These are phyloP conservation scores for Sutorius eximius DNA, from an alignment of 1,284 basidiomycete species.

Conservation along the genomic window DNA sequence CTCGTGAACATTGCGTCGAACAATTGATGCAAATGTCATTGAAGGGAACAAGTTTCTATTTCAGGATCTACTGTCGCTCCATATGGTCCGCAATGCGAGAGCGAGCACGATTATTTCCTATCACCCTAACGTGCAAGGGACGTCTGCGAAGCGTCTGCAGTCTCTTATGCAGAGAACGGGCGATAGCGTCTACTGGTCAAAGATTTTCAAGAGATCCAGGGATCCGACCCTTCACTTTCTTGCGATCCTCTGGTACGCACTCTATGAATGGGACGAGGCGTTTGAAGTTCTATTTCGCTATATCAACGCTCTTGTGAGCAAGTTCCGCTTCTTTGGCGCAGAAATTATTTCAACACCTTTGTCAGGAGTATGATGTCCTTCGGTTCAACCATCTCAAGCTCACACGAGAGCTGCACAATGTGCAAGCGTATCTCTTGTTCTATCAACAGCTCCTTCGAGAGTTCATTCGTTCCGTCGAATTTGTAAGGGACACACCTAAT, in stretches of 20 bases:
- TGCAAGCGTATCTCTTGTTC: slow-evolving; percentile 53
- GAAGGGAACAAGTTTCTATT: slow-evolving; percentile 29
- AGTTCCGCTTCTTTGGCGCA: background rate
- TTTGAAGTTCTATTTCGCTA: slow-evolving; percentile 48
- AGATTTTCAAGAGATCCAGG: slow-evolving; percentile 43
- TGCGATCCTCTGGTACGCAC: slow-evolving; percentile 53
- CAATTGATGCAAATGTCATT: background rate
- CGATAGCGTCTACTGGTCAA: slow-evolving; percentile 52
- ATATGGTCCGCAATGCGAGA: slow-evolving; percentile 38
- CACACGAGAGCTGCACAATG: slow-evolving; percentile 49
- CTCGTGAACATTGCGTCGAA: background rate
- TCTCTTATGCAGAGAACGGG: slow-evolving; percentile 35
- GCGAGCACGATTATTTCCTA: slow-evolving; percentile 45
- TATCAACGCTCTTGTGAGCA: slow-evolving; percentile 44
- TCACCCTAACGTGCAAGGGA: slow-evolving; percentile 35
- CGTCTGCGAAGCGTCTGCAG: slow-evolving; percentile 36
- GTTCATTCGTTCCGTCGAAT: slow-evolving; percentile 49
- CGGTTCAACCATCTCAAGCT: slow-evolving; percentile 36
- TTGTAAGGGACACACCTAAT: slow-evolving; percentile 46
- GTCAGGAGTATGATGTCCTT: slow-evolving; percentile 47
- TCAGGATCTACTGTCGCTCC: slow-evolving; percentile 39
- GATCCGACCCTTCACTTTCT: slow-evolving; percentile 58
- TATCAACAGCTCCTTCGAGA: slow-evolving; percentile 52
- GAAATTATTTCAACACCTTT: background rate
- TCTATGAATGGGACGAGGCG: slow-evolving; percentile 59